These are phyloP conservation scores for Cercophora newfieldiana DNA, from an alignment of 495 filamentous ascomycete genomes.

Conservation along the genomic window DNA sequence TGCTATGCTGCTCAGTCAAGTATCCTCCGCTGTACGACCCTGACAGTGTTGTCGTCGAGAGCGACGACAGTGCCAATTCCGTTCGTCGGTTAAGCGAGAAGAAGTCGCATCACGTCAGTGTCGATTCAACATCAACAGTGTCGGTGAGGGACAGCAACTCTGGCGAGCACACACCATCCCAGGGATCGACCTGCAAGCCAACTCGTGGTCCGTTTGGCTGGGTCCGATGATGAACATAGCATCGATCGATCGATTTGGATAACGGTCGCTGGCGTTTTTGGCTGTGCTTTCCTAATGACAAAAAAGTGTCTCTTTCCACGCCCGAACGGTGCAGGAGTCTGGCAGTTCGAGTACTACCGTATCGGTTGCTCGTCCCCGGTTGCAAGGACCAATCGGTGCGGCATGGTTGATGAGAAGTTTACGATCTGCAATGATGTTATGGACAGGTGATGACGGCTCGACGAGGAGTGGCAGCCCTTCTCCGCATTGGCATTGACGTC, in stretches of 20 bases:
- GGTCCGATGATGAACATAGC: not conserved
- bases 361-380: not conserved
- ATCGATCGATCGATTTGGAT: not conserved
- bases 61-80: not conserved
- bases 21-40: constrained; percentile 17
- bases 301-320: not conserved
- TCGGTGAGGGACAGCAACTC: not conserved
- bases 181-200: not conserved
- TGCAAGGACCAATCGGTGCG: not conserved
- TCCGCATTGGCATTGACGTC: not conserved
- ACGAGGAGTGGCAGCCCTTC: not conserved
- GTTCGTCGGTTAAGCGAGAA: not conserved
- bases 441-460: not conserved
- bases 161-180: not conserved
- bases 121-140: not conserved
- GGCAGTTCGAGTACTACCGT: not conserved
- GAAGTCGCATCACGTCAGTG: not conserved
- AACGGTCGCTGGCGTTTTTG: not conserved
- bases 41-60: not conserved
- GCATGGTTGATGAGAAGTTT: not conserved
- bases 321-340: not conserved
- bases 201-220: not conserved
- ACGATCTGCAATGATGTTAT: not conserved
- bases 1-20: constrained; percentile 18
- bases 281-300: not conserved